These are phyloP conservation scores for Nectriaceae sp. DNA, from an alignment of 2,329 filamentous ascomycete genomes.

Conservation along the genomic window DNA sequence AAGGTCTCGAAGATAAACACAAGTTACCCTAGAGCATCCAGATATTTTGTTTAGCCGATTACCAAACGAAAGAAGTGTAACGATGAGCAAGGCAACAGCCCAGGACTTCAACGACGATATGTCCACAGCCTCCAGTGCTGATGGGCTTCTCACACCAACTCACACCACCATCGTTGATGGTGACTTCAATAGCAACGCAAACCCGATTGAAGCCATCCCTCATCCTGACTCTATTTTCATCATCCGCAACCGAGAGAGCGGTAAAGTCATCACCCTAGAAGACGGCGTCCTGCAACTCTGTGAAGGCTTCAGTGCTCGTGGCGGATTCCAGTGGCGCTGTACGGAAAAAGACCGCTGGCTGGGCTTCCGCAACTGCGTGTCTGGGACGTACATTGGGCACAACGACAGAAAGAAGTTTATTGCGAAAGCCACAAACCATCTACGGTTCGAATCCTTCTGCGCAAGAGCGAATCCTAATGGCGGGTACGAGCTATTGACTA, in stretches of 20 bases:
- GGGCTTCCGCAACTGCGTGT: slow-evolving; percentile 38
- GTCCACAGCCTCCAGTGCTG: slow-evolving; percentile 21
- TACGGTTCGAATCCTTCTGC: slow-evolving; percentile 32
- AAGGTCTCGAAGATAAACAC: too few relatives aligned
- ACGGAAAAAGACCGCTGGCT: slow-evolving; percentile 39
- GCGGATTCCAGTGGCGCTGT: slow-evolving; percentile 39
- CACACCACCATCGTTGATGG: slow-evolving; percentile 13
- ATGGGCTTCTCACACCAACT: slow-evolving; percentile 17
- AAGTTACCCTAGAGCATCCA: too few relatives aligned
- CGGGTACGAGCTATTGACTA: slow-evolving; percentile 35
- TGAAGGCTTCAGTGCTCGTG: slow-evolving; percentile 12
- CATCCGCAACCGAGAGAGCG: slow-evolving; percentile 30
- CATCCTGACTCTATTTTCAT: too few relatives aligned
- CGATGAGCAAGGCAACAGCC: slow-evolving; percentile 20
- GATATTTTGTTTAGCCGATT: too few relatives aligned
- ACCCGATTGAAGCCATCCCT: slow-evolving; percentile 18
- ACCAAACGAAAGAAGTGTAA: too few relatives aligned
- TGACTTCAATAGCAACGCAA: background rate
- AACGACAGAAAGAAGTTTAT: slow-evolving; percentile 24
- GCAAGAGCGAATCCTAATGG: slow-evolving; percentile 30
- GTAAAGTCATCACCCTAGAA: slow-evolving; percentile 32
- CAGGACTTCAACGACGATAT: slow-evolving; percentile 17
- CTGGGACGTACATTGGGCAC: slow-evolving; percentile 36
- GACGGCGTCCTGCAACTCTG: slow-evolving; percentile 30
- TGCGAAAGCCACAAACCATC: slow-evolving; percentile 25